Evolutionary conservation across 2,329 filamentous ascomycete species (phyloP).

Genomic region (Colletotrichum theobromicola): DNA sequence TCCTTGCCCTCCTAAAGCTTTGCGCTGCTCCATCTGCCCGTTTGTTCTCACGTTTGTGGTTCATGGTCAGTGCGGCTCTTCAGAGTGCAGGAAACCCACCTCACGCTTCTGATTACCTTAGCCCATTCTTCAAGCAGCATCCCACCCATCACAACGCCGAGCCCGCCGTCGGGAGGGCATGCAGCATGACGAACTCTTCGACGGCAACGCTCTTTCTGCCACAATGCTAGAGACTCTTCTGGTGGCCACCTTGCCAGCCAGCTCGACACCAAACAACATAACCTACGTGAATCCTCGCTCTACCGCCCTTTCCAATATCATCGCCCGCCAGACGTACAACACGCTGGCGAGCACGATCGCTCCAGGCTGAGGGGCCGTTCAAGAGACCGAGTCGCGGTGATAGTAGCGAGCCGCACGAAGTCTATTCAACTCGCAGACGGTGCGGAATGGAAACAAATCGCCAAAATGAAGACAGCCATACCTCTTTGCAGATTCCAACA

Average conservation of each 20-base stretch:
- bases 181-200: background rate
- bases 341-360: background rate
- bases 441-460: background rate
- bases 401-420: background rate
- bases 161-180: background rate
- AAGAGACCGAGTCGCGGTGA: background rate
- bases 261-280: rapidly evolving
- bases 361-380: background rate
- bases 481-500: background rate
- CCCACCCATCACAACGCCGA: background rate
- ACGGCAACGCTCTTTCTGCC: background rate
- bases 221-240: background rate
- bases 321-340: background rate
- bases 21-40: background rate
- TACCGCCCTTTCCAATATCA: background rate
- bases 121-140: background rate
- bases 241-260: background rate
- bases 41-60: background rate
- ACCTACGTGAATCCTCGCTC: background rate
- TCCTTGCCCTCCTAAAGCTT: no score
- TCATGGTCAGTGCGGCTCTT: background rate
- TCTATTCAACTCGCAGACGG: background rate
- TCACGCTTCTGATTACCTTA: background rate
- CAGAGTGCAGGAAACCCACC: background rate
- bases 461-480: background rate